Evolutionary conservation across 2,329 filamentous ascomycete genomes (phyloP).

Genomic region (Cordyceps fumosorosea): DNA sequence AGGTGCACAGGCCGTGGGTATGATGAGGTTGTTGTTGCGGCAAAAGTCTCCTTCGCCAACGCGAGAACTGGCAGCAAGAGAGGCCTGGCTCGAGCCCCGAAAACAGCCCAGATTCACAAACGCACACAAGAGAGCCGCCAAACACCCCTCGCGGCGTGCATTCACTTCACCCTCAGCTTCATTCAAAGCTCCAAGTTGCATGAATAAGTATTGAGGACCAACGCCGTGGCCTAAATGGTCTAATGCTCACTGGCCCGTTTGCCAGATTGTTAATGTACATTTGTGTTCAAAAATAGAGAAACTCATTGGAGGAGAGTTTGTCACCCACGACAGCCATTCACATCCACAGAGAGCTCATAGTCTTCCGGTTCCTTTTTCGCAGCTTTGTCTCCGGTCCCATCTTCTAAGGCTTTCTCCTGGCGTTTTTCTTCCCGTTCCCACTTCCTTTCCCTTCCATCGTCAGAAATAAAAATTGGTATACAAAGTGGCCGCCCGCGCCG

Average conservation of each 20-base stretch:
- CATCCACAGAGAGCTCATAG: not conserved
- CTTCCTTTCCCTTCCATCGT: not conserved
- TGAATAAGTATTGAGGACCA: conserved; percentile 20
- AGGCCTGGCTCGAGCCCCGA: not conserved
- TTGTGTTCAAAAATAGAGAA: conserved; percentile 26
- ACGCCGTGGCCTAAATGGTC: conserved; percentile 33
- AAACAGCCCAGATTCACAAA: not conserved
- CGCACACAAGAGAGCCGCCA: not conserved
- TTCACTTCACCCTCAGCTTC: not conserved
- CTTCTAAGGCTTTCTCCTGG: not conserved
- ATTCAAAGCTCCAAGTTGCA: conserved; percentile 15
- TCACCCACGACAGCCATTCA: conserved; percentile 20
- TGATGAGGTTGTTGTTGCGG: not conserved
- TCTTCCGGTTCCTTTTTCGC: too few relatives aligned
- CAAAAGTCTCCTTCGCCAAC: not conserved
- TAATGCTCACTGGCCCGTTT: conserved; percentile 38
- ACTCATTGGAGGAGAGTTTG: conserved; percentile 41
- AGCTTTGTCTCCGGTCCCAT: not conserved
- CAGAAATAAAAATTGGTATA: conserved; percentile 1
- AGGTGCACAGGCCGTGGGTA: not conserved
- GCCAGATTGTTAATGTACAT: conserved; percentile 45
- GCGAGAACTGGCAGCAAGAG: too few relatives aligned
- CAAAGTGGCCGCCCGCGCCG: not conserved
- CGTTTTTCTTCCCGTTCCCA: not conserved
- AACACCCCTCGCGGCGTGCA: not conserved